Evolutionary conservation across 2,329 filamentous ascomycete genomes (phyloP), one percentile per base, ranked within the genome.

Genomic region (Monosporascus sp.): DNA sequence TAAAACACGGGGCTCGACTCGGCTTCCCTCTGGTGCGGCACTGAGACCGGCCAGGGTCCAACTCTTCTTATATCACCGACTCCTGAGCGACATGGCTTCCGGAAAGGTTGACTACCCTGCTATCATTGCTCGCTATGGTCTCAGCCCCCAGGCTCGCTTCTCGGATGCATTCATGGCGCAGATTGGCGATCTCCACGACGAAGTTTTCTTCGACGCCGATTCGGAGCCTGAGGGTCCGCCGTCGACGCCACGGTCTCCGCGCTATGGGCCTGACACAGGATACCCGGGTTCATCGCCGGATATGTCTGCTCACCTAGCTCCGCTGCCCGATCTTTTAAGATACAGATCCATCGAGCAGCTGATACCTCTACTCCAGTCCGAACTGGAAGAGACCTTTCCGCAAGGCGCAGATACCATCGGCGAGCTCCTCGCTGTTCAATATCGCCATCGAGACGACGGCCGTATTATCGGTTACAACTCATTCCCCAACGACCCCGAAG

Each of bases 11-110:
- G 79, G 77, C 1, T 82, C 80, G 4, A 75, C 72, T n/a, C 79
- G 77, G 3, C 65, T 89, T 2, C 89, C 91, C 1, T 77, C 81
- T 1, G 82, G 83, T 22, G 74, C 82, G 1, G 81, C 85, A 0
- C 77, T 90, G 45, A 82, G 88, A 11, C 89, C 90, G 0, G 89
- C 91, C 1, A 83, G 87, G 61, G 86, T 97, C 55, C 94, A 99
- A 66, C 76, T 97, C 0, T 91, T 95, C 70, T 75, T 97, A 0
- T 99, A 97, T 66, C 91, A 93, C 59, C 85, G 85, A 25, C 84
- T 97, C 50, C 76, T 99, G n/a, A 83, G 85, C 9, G 79, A 85
- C 3, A 83, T 97, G 62, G 89, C 87, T 1, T 79, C 82, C 0
- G 86, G 86, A 48, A 78, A 80, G 7, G 77, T 96, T 0, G 82